phyloP scores from a whole-genome alignment of 176 grass and related monocot species.

The Saccharum officinarum region DNA sequence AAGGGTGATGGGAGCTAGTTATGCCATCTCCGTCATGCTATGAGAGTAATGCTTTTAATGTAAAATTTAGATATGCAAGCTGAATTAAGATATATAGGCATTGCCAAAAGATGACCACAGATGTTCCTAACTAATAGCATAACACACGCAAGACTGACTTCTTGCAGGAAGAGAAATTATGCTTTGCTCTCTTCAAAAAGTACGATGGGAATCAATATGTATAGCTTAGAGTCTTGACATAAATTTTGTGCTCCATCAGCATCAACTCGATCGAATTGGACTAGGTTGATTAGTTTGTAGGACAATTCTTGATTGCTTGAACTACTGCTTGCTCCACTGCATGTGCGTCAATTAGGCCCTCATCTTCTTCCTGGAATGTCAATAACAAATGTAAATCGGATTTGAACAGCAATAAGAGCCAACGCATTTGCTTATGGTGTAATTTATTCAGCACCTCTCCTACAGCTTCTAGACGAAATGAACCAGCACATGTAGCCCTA shows the following conservation, averaged over 20 bases:
- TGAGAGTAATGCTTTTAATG: background rate
- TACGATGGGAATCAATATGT: background rate
- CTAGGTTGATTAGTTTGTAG: slow-evolving; percentile 23
- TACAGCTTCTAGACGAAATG: slow-evolving; percentile 60
- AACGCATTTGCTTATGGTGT: background rate
- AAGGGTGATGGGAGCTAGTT: background rate
- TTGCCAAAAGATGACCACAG: background rate
- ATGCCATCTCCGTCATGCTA: background rate
- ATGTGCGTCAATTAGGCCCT: slow-evolving; percentile 24
- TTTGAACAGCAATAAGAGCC: background rate
- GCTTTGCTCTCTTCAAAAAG: background rate
- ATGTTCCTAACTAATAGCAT: background rate
- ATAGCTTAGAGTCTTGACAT: background rate
- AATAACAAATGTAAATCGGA: background rate
- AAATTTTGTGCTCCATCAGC: background rate
- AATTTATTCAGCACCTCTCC: slow-evolving; percentile 23
- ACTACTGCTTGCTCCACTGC: slow-evolving; percentile 59
- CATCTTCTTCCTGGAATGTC: slow-evolving; percentile 30
- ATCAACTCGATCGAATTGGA: background rate
- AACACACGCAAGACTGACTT: background rate
- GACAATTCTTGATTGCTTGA: slow-evolving; percentile 56
- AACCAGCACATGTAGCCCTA: slow-evolving; percentile 54
- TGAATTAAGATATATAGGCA: slow-evolving; percentile 17
- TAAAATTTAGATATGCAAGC: background rate
- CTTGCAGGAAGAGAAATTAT: background rate